Conservation (phyloP, 78 protist species). For the Dictyostelium firmibasis region DNA sequence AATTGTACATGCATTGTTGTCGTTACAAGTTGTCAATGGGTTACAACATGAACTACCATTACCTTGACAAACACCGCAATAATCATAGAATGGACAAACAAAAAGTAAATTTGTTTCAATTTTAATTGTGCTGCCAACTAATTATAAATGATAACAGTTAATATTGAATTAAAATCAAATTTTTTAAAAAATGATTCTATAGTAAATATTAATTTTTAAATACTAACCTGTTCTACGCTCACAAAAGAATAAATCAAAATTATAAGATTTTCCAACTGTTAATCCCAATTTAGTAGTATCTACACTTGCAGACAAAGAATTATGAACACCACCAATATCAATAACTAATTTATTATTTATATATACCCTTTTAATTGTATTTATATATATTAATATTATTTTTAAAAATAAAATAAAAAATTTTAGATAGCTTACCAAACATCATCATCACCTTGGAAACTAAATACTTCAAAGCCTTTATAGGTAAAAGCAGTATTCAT, state of each 20-base stretch:
- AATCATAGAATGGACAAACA: neutral
- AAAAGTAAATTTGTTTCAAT: neutral
- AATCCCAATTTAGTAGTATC: neutral
- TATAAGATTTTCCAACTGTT: neutral
- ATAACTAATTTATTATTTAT: constrained; percentile 32
- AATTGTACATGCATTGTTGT: neutral
- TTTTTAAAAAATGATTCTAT: too few species aligned
- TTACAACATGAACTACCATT: neutral
- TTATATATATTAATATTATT: neutral
- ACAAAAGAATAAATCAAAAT: constrained; percentile 61
- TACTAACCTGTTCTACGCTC: constrained; percentile 16
- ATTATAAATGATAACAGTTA: too few species aligned
- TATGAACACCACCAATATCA: constrained; percentile 69
- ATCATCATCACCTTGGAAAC: constrained; percentile 77
- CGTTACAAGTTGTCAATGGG: neutral
- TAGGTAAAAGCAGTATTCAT: neutral
- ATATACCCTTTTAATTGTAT: constrained; percentile 66
- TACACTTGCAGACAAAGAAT: neutral
- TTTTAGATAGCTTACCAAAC: constrained; percentile 32
- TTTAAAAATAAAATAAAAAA: neutral
- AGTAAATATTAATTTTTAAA: too few species aligned
- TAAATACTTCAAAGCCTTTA: constrained; percentile 14
- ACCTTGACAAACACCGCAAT: constrained; percentile 14
- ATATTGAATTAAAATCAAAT: too few species aligned
- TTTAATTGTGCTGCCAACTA: neutral